Percentiles rank a stretch among this genome's conserved stretches.
These are phyloP conservation scores for Monilinia polystroma DNA, from an alignment of 2,329 filamentous ascomycete species.

Conservation along the genomic window DNA sequence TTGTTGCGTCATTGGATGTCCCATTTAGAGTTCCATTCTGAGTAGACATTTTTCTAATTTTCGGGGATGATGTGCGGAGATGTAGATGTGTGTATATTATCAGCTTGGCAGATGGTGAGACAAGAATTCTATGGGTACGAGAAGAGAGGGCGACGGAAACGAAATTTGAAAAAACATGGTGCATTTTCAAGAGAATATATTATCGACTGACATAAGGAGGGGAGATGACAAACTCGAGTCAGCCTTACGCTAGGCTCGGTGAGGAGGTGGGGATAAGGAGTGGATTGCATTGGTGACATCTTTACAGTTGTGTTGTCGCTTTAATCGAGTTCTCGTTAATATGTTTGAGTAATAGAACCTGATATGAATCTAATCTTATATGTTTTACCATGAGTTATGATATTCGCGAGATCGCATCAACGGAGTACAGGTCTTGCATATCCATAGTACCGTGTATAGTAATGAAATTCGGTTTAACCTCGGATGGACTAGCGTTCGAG, in stretches of 20 bases:
- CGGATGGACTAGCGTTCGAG: too few relatives aligned
- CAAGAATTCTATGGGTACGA: not conserved
- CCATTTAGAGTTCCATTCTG: not conserved
- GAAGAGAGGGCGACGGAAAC: not conserved
- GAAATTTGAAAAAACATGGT: not conserved
- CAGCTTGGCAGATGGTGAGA: not conserved
- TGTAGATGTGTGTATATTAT: not conserved
- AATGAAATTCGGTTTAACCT: too few relatives aligned
- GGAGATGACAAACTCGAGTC: conserved; percentile 12
- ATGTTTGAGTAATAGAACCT: too few relatives aligned
- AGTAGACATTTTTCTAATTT: conserved; percentile 3
- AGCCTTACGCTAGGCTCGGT: conserved; percentile 11
- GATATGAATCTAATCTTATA: too few relatives aligned
- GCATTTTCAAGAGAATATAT: conserved; percentile 9
- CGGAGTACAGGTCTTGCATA: too few relatives aligned
- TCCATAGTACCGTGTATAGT: too few relatives aligned
- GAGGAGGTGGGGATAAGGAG: too few relatives aligned
- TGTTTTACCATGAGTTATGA: too few relatives aligned
- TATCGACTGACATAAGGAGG: conserved; percentile 14
- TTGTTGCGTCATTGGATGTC: conserved; percentile 6
- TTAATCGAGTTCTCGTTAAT: too few relatives aligned
- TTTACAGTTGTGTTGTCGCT: too few relatives aligned
- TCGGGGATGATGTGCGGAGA: not conserved
- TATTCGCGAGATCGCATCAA: too few relatives aligned
- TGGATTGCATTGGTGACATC: too few relatives aligned